Conservation (phyloP, 1,139 yeast species). For the Entelexis sorbosivorans region DNA sequence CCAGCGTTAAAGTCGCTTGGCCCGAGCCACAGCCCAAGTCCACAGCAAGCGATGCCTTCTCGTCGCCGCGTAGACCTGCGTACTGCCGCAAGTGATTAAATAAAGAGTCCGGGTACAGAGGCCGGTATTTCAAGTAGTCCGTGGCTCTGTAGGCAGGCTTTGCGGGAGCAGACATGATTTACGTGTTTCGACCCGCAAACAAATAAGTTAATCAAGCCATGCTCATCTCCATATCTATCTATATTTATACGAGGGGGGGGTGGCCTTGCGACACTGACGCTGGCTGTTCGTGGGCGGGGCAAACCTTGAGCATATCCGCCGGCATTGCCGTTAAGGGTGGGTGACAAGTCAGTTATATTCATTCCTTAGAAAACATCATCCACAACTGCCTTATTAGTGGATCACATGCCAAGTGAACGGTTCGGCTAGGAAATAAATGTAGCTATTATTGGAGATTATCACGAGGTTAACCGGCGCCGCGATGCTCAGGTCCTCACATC, state of each 20-base stretch:
- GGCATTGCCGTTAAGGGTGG: too few relatives aligned
- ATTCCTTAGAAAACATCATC: too few relatives aligned
- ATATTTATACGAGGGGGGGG: too few relatives aligned
- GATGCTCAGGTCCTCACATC: conserved; percentile 71
- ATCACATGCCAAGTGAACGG: too few relatives aligned
- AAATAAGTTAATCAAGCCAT: not conserved
- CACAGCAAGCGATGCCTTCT: conserved; percentile 31
- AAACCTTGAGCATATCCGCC: too few relatives aligned
- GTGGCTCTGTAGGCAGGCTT: conserved; percentile 40
- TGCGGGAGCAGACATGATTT: not conserved
- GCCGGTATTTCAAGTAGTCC: conserved; percentile 53
- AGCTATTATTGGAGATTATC: too few relatives aligned
- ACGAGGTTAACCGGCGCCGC: too few relatives aligned
- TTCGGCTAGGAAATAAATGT: not conserved
- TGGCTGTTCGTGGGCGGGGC: too few relatives aligned
- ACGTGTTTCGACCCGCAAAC: not conserved
- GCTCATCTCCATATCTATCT: not conserved
- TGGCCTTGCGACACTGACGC: too few relatives aligned
- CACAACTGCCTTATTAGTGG: too few relatives aligned
- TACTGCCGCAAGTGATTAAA: conserved; percentile 38
- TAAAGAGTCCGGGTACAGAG: conserved; percentile 50
- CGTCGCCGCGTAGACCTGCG: not conserved
- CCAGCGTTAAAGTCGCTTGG: conserved; percentile 52
- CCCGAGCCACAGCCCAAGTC: conserved; percentile 89
- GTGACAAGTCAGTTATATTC: too few relatives aligned